Conservation (phyloP, 495 filamentous ascomycete species). For the Chaetomium cochliodes region DNA sequence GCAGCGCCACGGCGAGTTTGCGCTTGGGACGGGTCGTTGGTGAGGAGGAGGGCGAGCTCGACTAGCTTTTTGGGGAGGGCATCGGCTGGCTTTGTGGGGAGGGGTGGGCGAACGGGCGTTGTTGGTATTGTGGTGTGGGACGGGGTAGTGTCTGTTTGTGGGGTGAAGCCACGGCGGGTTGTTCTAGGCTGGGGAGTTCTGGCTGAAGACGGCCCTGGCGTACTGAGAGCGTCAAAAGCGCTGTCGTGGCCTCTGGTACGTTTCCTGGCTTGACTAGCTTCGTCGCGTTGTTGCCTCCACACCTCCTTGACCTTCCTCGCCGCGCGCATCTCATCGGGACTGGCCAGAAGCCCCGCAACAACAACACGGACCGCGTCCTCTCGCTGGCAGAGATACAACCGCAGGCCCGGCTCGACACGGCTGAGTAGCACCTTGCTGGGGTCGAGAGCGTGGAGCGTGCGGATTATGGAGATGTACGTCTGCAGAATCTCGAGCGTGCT, state of each 20-base stretch:
- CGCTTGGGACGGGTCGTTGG: conserved; percentile 54
- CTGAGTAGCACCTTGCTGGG: conserved; percentile 87
- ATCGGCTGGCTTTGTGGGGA: not conserved
- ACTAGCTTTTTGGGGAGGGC: conserved; percentile 48
- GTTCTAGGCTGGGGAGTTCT: conserved; percentile 10
- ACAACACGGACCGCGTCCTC: conserved; percentile 89
- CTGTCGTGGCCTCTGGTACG: not conserved
- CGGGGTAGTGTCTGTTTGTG: not conserved
- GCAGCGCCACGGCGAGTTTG: not conserved
- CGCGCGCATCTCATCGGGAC: conserved; percentile 49
- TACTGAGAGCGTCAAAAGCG: conserved; percentile 18
- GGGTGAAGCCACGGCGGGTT: conserved; percentile 11
- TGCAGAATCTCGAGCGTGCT: conserved; percentile 87
- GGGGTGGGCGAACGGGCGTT: not conserved
- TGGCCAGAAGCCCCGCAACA: conserved; percentile 78
- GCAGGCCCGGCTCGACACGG: conserved; percentile 77
- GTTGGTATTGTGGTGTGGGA: not conserved
- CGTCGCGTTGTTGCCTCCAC: conserved; percentile 20
- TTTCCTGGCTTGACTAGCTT: not conserved
- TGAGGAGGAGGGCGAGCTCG: conserved; percentile 73
- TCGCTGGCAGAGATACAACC: conserved; percentile 85
- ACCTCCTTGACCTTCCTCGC: conserved; percentile 41
- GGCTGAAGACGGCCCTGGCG: not conserved
- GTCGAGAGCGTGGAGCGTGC: conserved; percentile 84
- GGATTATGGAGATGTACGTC: conserved; percentile 89